These are phyloP conservation scores for Suillus subaureus DNA, from an alignment of 768 basidiomycete species.

Conservation along the genomic window DNA sequence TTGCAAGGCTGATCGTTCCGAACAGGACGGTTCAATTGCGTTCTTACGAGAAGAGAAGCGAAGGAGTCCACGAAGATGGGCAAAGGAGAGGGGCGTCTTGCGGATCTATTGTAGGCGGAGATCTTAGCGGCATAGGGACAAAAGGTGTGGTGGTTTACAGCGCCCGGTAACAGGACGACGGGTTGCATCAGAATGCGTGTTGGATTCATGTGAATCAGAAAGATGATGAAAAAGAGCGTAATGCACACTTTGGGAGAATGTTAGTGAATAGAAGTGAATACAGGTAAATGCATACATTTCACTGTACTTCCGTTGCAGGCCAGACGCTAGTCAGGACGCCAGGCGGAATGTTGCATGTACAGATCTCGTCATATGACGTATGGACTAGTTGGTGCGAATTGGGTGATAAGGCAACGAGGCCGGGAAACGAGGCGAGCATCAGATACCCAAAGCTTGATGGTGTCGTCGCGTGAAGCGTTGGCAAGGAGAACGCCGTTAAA, in stretches of 20 bases:
- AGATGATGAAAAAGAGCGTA: not conserved
- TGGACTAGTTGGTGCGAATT: not conserved
- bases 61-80: not conserved
- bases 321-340: not conserved
- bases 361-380: not conserved
- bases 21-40: no score
- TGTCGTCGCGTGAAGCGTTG: not conserved
- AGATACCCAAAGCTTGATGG: not conserved
- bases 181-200: not conserved
- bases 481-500: not conserved
- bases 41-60: not conserved
- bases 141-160: not conserved
- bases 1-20: no score
- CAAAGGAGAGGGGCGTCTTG: not conserved
- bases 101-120: not conserved
- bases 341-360: not conserved
- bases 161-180: not conserved
- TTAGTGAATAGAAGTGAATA: no score
- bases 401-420: not conserved
- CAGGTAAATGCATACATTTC: not conserved
- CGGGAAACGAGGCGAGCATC: not conserved
- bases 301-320: not conserved
- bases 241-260: no score
- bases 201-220: not conserved
- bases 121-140: not conserved